Base-by-base conservation (phyloP, 176 grass and related monocot species). In the Paspalum notatum region DNA sequence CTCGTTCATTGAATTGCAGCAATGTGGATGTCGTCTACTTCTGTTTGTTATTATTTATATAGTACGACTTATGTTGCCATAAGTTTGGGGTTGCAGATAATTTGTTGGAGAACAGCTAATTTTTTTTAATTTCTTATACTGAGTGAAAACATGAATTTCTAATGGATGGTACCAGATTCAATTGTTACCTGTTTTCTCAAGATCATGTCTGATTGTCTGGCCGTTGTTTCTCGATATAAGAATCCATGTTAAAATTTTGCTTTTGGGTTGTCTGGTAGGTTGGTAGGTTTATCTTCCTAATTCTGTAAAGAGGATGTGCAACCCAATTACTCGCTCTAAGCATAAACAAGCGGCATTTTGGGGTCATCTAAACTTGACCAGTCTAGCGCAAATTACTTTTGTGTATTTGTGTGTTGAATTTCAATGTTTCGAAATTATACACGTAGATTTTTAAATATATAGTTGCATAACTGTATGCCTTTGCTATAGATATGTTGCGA, bases 31-130 rank as follows among this genome's bases (percentile, higher is more conserved):
- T 27, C 20, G 12, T 80, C 45, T 80, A 32, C 5, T 44, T 85
- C n/a, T 13, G 21, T 11, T 85, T 63, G 20, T 5, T 77, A 12
- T 25, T 60, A 59, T 69, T 39, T 6, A 18, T 56, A 42, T 47
- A 59, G 42, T 60, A 51, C 43, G 44, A 86, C 61, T 81, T 86
- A 14, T 62, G n/a, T 62, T 76, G 7, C 5, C n/a, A 18, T 42
- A 79, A 13, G 48, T n/a, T 52, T 52, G 26, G 11, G 14, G 4
- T 45, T 45, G 12, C 7, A 13, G 6, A 54, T 57, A 61, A 61
- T 69, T 44, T 69, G 45, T 68, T 74, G 51, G 18, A 37, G 16
- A 27, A 18, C 27, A 5, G 12, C 16, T 6, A 17, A 49, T 27
- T 22, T 46, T 61, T 76, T 32, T 18, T 61, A 15, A 8, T 18